Evolutionary conservation across 192 early-diverging fungal genomes (phyloP).

Genomic region (Linnemannia schmuckeri): DNA sequence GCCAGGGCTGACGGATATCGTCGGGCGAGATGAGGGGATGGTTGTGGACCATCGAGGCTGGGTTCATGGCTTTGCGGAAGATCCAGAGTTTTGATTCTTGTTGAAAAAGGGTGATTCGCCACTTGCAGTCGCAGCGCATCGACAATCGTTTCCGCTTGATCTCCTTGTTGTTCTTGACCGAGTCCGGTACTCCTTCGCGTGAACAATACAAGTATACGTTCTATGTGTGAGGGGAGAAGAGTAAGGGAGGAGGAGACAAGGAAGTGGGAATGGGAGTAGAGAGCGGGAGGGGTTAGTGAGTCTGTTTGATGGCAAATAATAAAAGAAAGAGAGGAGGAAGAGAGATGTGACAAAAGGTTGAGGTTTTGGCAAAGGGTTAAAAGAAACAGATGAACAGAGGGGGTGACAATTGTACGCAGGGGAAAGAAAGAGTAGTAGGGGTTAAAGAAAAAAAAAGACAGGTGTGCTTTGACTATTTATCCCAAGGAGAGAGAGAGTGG

Average conservation of each 20-base stretch:
- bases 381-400: not conserved
- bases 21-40: constrained; percentile 66
- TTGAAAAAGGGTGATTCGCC: constrained; percentile 70
- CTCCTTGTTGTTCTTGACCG: constrained; percentile 63
- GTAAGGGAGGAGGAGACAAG: too few species aligned
- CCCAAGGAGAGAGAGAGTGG: not conserved
- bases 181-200: constrained; percentile 70
- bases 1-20: constrained; percentile 68
- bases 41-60: constrained; percentile 67
- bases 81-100: constrained; percentile 67
- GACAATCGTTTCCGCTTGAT: constrained; percentile 67
- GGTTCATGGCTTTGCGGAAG: constrained; percentile 70
- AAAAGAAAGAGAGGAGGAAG: not conserved
- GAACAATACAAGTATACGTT: constrained; percentile 74
- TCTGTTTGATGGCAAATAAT: not conserved
- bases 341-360: not conserved
- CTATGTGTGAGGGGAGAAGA: constrained; percentile 25
- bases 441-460: too few species aligned
- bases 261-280: not conserved
- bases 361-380: not conserved
- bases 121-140: constrained; percentile 71
- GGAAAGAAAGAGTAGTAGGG: too few species aligned
- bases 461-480: too few species aligned
- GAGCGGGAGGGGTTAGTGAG: not conserved
- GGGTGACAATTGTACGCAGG: too few species aligned